Base-by-base conservation (phyloP, 2,329 filamentous ascomycete genomes). In the Fusarium hainanense region DNA sequence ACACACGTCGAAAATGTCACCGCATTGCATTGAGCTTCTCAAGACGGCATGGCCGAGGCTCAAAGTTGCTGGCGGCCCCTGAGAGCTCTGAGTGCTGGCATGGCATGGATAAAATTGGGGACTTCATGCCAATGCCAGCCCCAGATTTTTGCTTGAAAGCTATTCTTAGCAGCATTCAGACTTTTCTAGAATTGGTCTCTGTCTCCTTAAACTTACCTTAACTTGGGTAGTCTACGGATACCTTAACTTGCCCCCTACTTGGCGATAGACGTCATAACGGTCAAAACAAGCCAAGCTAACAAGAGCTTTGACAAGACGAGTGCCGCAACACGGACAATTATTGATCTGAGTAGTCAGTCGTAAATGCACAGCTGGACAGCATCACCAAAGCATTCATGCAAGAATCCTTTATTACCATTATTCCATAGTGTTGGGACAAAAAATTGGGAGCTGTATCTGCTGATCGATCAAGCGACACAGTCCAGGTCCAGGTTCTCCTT, bases 181-280 rank as follows among this genome's bases (percentile, higher is more conserved):
- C 27, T n/a, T 63, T 66, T 66, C 61, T 49, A 66, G 61, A 64
- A 64, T n/a, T 10, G 11, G 37, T 48, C 32, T 13, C 20, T 48
- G 20, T 32, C 28, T 20, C 21, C 41, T 3, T 25, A 13, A 11
- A 20, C 21, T 51, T 52, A 52, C 10, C 42, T 37, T 6, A 34
- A 25, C n/a, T 27, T 37, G 10, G 16, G 18, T 25, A 27, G 44
- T 12, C 44, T 27, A 30, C 44, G 25, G n/a, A 47, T 30, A 48
- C 18, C 44, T 55, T 34, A 44, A 40, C 30, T n/a, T 37, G 34
- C 50, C 49, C 50, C 2, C 5, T 42, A 40, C 32, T 58, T 58
- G 40, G 16, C 51, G 23, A 16, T n/a, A 58, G 43, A 65, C 61
- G 62, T 64, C 60, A 65, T 64, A 27, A 18, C 13, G 52, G 56